phyloP scores from a whole-genome alignment of 306 rosid genomes.

The Cucurbita moschata region DNA sequence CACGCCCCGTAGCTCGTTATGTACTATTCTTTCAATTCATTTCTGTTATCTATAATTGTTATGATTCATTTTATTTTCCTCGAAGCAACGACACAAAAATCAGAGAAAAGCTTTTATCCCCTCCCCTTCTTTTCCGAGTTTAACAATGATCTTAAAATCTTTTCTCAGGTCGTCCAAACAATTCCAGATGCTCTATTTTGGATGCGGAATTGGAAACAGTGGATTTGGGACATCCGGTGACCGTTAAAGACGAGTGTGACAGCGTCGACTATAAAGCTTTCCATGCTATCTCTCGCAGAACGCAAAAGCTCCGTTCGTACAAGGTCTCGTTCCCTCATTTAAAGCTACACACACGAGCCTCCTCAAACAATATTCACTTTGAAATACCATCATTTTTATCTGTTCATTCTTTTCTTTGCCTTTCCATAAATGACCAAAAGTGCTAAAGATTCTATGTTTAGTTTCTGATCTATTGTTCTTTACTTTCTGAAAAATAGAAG shows the following conservation, averaged over 20 bases:
- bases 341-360: neutral
- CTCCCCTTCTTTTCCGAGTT: neutral
- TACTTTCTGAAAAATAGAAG: slow-evolving; percentile 26
- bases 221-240: slow-evolving; percentile 38
- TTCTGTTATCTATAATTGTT: neutral
- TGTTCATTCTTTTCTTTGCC: neutral
- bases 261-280: slow-evolving; percentile 37
- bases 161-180: slow-evolving; percentile 24
- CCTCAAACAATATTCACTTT: no score
- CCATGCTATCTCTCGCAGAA: slow-evolving; percentile 37
- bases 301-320: slow-evolving; percentile 59
- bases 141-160: neutral
- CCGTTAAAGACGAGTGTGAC: slow-evolving; percentile 32
- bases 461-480: slow-evolving; percentile 4
- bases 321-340: slow-evolving; percentile 31
- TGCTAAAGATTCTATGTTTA: neutral
- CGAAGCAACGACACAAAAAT: neutral
- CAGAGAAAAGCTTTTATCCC: neutral
- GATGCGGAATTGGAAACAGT: slow-evolving; percentile 35
- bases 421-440: neutral
- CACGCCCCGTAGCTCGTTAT: neutral
- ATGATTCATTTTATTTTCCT: neutral
- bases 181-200: slow-evolving; percentile 9
- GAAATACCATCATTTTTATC: neutral
- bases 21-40: neutral